Conservation (phyloP, 1,284 basidiomycete genomes). For the Abortiporus biennis region DNA sequence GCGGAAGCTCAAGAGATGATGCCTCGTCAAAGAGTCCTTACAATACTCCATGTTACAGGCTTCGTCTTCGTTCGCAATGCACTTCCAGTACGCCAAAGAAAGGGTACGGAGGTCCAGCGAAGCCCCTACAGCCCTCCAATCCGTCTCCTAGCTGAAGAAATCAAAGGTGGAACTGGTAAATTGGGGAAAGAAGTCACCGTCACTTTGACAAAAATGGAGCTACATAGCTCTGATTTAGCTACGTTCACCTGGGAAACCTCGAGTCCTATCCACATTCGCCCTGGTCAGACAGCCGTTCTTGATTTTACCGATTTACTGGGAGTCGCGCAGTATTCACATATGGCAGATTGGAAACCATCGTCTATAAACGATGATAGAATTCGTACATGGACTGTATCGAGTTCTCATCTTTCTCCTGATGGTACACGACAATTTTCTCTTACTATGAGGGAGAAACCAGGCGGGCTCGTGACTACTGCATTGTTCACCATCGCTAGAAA, state of each 20-base stretch:
- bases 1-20: constrained; percentile 41
- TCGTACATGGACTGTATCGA: constrained; percentile 61
- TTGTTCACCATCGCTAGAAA: constrained; percentile 43
- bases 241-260: constrained; percentile 47
- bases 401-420: constrained; percentile 16
- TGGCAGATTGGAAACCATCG: constrained; percentile 38
- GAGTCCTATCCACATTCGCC: constrained; percentile 29
- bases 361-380: constrained; percentile 58
- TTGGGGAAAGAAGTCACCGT: constrained; percentile 25
- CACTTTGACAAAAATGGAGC: constrained; percentile 31
- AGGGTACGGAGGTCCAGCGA: constrained; percentile 26
- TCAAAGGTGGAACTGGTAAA: constrained; percentile 13
- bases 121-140: constrained; percentile 60
- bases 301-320: constrained; percentile 49
- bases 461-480: constrained; percentile 45
- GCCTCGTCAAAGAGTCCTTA: constrained; percentile 49
- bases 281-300: constrained; percentile 51
- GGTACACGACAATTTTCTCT: constrained; percentile 29
- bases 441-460: constrained; percentile 47
- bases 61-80: constrained; percentile 50
- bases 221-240: constrained; percentile 44
- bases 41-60: constrained; percentile 42
- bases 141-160: constrained; percentile 45
- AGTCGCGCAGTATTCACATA: constrained; percentile 39
- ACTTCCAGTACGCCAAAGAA: constrained; percentile 42